Evolutionary conservation across 768 basidiomycete species (phyloP), one percentile per base, ranked within the genome.

Genomic region (Leccinum broughii): DNA sequence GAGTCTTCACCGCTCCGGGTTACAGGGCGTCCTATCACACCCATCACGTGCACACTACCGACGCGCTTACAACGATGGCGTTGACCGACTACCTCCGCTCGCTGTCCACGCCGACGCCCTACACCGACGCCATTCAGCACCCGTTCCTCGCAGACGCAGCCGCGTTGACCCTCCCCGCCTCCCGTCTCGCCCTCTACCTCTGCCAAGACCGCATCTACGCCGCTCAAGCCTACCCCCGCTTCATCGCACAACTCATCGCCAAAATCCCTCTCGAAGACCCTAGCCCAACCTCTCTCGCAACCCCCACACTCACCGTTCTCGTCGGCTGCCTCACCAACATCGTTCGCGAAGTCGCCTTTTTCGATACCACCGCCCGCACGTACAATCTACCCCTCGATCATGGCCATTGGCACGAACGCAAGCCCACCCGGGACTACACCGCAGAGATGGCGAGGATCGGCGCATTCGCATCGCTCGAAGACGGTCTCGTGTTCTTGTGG

Each of bases 131-230:
- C 1, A 83, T 80, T 0, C 64, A 76, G 34, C 85, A 88, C 56
- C 69, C 80, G 0, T 92, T 91, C 72, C 81, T 92, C n/a, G 64
- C 68, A 2, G 73, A 80, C 17, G 87, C 88, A 0, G 85, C 85
- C 3, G 68, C 78, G 3, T 79, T 83, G 14, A 77, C 78, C 3
- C 78, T 92, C 20, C 73, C 78, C 7, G 59, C 77, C 13, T 61
- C 73, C 1, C 77, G 79, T 26, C 81, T 92, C 15, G 77, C 80
- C 1, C 75, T 85, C 52, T 91, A 85, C 82, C 81, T 91, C 59
- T 80, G 82, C 14, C 90, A 92, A 64, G 90, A 92, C 70, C 81
- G 85, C 54, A 82, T 88, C 57, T 92, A 91, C 70, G 89, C 88
- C 32, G 83, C 84, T 1, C 84, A 86, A 57, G 90, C 86, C 1